Percentiles rank a stretch among this genome's conserved stretches.
phyloP scores from a whole-genome alignment of 331 rosid genomes.

The Phaseolus coccineus region DNA sequence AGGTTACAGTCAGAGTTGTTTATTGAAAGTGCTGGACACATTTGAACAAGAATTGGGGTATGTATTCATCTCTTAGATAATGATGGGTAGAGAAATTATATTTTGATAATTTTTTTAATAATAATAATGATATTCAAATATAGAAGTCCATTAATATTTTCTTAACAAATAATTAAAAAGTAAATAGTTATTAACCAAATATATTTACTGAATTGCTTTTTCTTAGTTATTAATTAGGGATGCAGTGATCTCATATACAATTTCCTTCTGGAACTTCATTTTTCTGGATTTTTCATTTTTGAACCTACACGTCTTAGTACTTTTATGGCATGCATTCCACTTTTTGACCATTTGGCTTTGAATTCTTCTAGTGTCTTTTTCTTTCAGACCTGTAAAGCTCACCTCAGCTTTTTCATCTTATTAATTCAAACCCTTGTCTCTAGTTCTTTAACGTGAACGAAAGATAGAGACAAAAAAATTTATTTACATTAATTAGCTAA shows the following conservation, averaged over 20 bases:
- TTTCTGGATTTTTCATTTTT: conserved; percentile 20
- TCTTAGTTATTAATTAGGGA: conserved; percentile 8
- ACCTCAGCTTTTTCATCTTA: no score
- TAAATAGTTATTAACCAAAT: no score
- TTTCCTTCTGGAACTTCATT: not conserved
- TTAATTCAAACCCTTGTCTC: no score
- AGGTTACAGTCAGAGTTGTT: not conserved
- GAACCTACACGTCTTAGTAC: not conserved
- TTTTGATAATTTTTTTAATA: no score
- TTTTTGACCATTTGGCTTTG: no score
- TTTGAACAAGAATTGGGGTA: conserved; percentile 6
- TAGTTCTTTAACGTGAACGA: not conserved
- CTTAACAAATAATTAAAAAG: no score
- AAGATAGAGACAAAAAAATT: not conserved
- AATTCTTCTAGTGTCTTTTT: not conserved
- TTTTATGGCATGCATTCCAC: not conserved
- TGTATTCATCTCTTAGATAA: not conserved
- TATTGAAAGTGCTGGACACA: not conserved
- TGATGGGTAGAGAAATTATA: no score
- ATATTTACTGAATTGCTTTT: no score
- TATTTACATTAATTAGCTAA: no score
- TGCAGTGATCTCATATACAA: conserved; percentile 38
- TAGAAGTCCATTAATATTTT: no score
- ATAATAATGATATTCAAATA: no score
- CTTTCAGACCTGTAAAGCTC: not conserved